These are phyloP conservation scores for Pleurotus giganteus DNA, from an alignment of 768 basidiomycete genomes.

Conservation along the genomic window DNA sequence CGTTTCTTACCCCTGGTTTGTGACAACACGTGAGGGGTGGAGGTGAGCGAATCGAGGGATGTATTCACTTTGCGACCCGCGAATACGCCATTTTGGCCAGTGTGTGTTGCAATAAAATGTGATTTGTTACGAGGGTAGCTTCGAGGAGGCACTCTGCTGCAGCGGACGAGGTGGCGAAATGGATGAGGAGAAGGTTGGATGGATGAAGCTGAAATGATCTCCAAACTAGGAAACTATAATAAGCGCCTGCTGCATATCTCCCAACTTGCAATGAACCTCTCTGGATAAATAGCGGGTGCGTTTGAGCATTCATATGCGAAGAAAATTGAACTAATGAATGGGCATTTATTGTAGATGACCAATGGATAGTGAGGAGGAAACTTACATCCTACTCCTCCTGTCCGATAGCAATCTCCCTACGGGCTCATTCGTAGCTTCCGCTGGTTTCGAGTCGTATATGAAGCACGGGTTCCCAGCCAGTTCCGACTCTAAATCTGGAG, in stretches of 20 bases:
- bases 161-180: neutral
- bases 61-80: slow-evolving; percentile 28
- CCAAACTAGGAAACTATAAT: neutral
- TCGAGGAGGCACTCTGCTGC: slow-evolving; percentile 16
- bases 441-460: slow-evolving; percentile 87
- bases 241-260: neutral
- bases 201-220: neutral
- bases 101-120: slow-evolving; percentile 5
- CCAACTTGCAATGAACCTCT: neutral
- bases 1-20: slow-evolving; percentile 52
- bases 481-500: slow-evolving; percentile 21
- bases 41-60: neutral
- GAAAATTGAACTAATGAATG: too few relatives aligned
- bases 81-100: slow-evolving; percentile 1
- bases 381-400: slow-evolving; percentile 74
- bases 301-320: too few relatives aligned
- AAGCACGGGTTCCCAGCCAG: slow-evolving; percentile 72
- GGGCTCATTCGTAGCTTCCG: slow-evolving; percentile 93
- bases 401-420: slow-evolving; percentile 95
- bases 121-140: neutral
- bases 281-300: too few relatives aligned
- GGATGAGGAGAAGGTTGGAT: neutral
- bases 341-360: neutral
- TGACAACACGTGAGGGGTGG: neutral
- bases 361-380: slow-evolving; percentile 41